Evolutionary conservation across 2,329 filamentous ascomycete genomes (phyloP), one percentile per base, ranked within the genome.

Genomic region (Botrytis hyacinthi): DNA sequence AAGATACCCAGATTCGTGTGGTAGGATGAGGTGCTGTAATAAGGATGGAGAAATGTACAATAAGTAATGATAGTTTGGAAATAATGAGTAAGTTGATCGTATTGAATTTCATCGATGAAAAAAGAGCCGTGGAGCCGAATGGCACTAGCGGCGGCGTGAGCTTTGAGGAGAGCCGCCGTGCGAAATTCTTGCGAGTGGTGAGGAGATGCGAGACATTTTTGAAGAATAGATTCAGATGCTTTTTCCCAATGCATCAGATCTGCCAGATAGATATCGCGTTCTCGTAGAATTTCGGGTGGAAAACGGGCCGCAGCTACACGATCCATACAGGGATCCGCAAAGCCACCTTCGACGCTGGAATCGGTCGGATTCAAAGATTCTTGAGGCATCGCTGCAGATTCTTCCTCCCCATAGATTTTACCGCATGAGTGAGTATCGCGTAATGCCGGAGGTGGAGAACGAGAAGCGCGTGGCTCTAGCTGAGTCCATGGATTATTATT

Each of bases 1-100:
- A 76, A n/a, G 32, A 76, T 76, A 1, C 75, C 75, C 7, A 74
- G 60, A 32, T 76, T 72, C n/a, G 74, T 76, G 14, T 62, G 60
- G 51, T 75, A 76, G 4, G 66, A 66, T 22, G 57, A 70, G 7
- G 51, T 18, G 4, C 70, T 62, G 5, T 75, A 69, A 40, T 51
- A 62, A 3, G 72, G 74, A 20, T 59, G 70, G 12, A 76, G 59
- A 1, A 59, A 29, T n/a, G 66, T 22, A 3, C 54, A 72, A 22
- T 73, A 65, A n/a, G 73, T 51, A 29, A 74, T 65, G 37, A 73
- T 70, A 1, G 40, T 66, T 22, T 48, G 42, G 46, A 76, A 77
- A 44, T 75, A 63, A 4, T 42, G 37, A 8, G 73, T n/a, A 26
- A 68, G 71, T 12, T 40, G 54, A 65, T 76, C 75, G 61, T 76